Percentiles rank a stretch among this genome's conserved stretches.
phyloP scores from a whole-genome alignment of 2,329 filamentous ascomycete species.

The Stachybotrys chlorohalonatus region DNA sequence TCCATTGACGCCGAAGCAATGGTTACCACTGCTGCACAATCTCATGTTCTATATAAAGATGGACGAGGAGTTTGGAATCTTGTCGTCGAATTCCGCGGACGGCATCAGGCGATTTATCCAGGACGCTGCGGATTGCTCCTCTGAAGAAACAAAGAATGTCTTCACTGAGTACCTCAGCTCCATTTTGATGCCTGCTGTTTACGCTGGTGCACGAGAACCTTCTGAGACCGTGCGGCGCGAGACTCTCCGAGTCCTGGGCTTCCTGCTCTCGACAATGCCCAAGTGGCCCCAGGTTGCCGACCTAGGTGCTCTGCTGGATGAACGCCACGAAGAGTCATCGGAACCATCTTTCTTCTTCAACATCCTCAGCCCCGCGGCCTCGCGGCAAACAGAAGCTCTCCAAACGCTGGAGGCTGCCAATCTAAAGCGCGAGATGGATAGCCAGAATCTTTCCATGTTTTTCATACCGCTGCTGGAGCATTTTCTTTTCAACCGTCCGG shows the following conservation, averaged over 20 bases:
- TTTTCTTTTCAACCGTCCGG: slow-evolving; percentile 77
- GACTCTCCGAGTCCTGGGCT: slow-evolving; percentile 69
- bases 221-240: slow-evolving; percentile 83
- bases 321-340: slow-evolving; percentile 52
- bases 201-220: slow-evolving; percentile 63
- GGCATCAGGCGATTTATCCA: slow-evolving; percentile 71
- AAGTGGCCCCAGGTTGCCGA: slow-evolving; percentile 65
- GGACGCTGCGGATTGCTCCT: slow-evolving; percentile 36
- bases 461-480: slow-evolving; percentile 90
- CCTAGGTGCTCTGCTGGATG: slow-evolving; percentile 57
- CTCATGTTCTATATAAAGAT: slow-evolving; percentile 79
- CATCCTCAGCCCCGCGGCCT: slow-evolving; percentile 79
- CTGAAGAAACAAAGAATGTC: slow-evolving; percentile 23
- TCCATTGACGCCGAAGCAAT: slow-evolving; percentile 61
- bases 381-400: slow-evolving; percentile 76
- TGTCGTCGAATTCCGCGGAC: slow-evolving; percentile 72
- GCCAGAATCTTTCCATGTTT: slow-evolving; percentile 74
- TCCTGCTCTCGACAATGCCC: slow-evolving; percentile 63
- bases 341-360: slow-evolving; percentile 82
- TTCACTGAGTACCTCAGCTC: slow-evolving; percentile 52
- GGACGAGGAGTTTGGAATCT: slow-evolving; percentile 79
- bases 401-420: slow-evolving; percentile 66
- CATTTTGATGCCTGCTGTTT: slow-evolving; percentile 66
- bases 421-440: slow-evolving; percentile 52
- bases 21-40: slow-evolving; percentile 83